Conservation (phyloP, 208 protist genomes). For the Crithidia brevicula region DNA sequence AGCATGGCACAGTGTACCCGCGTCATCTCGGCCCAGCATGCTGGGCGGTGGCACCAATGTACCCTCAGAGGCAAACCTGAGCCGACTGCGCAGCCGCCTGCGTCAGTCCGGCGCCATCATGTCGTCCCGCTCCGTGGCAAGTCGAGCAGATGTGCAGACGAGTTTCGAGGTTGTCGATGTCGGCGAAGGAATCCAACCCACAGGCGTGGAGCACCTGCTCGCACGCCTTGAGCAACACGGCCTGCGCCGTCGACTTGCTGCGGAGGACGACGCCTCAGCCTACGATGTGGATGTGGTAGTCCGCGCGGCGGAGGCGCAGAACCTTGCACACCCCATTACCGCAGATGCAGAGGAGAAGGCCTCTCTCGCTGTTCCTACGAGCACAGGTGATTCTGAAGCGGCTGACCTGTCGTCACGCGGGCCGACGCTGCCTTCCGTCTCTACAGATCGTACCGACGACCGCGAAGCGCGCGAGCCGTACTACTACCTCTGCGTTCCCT, state of each 20-base stretch:
- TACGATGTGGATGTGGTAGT: slow-evolving; percentile 24
- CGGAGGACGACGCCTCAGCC: slow-evolving; percentile 39
- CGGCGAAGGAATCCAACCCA: slow-evolving; percentile 57
- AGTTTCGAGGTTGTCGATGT: slow-evolving; percentile 65
- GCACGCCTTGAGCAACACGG: slow-evolving; percentile 87
- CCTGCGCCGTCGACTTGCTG: slow-evolving; percentile 57
- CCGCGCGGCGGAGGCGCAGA: not conserved
- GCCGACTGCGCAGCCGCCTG: slow-evolving; percentile 42
- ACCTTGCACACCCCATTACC: no score
- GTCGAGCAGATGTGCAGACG: slow-evolving; percentile 23
- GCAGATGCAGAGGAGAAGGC: not conserved
- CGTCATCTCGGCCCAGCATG: not conserved
- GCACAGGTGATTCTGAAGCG: no score
- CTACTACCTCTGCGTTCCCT: slow-evolving; percentile 89
- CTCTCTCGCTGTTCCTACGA: not conserved
- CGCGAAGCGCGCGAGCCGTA: slow-evolving; percentile 50
- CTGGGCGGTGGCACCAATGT: not conserved
- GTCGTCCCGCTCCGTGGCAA: slow-evolving; percentile 61
- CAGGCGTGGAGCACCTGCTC: slow-evolving; percentile 65
- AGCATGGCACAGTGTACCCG: not conserved
- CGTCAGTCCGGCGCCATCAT: slow-evolving; percentile 54
- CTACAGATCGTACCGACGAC: no score
- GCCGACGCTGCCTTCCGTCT: no score
- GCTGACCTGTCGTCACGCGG: no score
- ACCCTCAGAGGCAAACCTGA: slow-evolving; percentile 18